These are phyloP conservation scores for Allium sativum DNA, from an alignment of 106 monocot species.

Conservation along the genomic window DNA sequence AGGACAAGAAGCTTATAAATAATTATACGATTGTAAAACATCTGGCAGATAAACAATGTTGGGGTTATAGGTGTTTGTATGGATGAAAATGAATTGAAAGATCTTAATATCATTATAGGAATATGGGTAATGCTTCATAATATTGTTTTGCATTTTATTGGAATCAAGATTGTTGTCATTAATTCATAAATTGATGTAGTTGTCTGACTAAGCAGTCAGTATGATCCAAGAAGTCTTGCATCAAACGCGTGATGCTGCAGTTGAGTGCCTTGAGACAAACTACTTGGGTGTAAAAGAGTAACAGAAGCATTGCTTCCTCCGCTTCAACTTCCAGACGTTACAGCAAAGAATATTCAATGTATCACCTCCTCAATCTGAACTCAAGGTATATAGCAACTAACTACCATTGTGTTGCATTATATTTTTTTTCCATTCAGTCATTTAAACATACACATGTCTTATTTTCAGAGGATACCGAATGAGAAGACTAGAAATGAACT, in stretches of 20 bases:
- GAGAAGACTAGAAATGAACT: not conserved
- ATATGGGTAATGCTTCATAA: conserved; percentile 19
- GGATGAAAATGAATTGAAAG: conserved; percentile 29
- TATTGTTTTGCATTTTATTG: not conserved
- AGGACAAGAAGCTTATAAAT: conserved; percentile 5
- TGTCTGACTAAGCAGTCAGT: conserved; percentile 42
- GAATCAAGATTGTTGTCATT: too few species aligned
- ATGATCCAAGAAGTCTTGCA: conserved; percentile 19
- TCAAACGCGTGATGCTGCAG: conserved; percentile 36
- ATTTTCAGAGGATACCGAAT: not conserved
- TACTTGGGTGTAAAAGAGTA: conserved; percentile 56
- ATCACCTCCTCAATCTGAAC: conserved; percentile 48
- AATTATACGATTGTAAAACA: not conserved
- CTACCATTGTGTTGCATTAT: not conserved
- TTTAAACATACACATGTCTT: not conserved
- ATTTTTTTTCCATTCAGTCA: too few species aligned
- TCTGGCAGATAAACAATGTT: conserved; percentile 48
- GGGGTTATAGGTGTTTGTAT: conserved; percentile 29
- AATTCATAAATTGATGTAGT: conserved; percentile 3
- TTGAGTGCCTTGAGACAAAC: conserved; percentile 53
- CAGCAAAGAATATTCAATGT: conserved; percentile 47
- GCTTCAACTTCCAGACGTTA: conserved; percentile 34
- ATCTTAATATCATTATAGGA: conserved; percentile 37
- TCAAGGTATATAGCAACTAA: conserved; percentile 17
- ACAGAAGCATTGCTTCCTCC: conserved; percentile 66